Conservation (phyloP, 2,329 filamentous ascomycete genomes). For the Shiraia bambusicola region DNA sequence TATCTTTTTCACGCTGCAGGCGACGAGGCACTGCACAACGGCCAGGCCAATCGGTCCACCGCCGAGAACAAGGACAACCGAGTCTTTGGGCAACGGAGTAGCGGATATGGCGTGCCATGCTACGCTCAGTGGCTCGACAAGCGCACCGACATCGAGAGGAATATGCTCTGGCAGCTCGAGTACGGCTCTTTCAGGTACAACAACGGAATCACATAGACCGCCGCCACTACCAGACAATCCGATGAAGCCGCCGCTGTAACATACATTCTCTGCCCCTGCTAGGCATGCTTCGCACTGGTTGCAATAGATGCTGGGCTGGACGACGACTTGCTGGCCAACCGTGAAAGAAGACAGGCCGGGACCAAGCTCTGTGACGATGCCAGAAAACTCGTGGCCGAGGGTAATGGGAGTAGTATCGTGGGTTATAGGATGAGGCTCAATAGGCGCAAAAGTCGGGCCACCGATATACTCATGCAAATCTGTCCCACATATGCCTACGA, state of each 20-base stretch:
- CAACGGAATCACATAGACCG: constrained; percentile 58
- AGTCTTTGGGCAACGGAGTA: constrained; percentile 49
- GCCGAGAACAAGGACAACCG: constrained; percentile 59
- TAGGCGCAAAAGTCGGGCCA: constrained; percentile 53
- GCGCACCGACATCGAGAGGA: constrained; percentile 56
- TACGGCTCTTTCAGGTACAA: constrained; percentile 53
- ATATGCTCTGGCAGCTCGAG: constrained; percentile 56
- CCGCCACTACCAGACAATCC: constrained; percentile 55
- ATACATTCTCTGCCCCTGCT: constrained; percentile 58
- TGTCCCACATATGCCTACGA: constrained; percentile 57
- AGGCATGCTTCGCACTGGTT: constrained; percentile 58
- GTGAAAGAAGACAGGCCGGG: constrained; percentile 50
- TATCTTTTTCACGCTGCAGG: constrained; percentile 56
- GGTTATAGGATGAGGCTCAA: constrained; percentile 59
- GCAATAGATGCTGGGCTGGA: constrained; percentile 63
- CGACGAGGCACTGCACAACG: constrained; percentile 59
- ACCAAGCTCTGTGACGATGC: constrained; percentile 61
- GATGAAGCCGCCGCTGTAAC: constrained; percentile 58
- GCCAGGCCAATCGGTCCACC: constrained; percentile 65
- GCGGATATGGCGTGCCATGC: constrained; percentile 64
- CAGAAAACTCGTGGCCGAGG: constrained; percentile 67
- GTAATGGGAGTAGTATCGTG: constrained; percentile 59
- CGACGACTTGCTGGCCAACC: constrained; percentile 58
- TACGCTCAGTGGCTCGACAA: constrained; percentile 65
- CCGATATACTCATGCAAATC: constrained; percentile 58